Percentiles rank a stretch among this genome's conserved stretches.
phyloP scores from a whole-genome alignment of 2,329 filamentous ascomycete species.

The Rosellinia necatrix region DNA sequence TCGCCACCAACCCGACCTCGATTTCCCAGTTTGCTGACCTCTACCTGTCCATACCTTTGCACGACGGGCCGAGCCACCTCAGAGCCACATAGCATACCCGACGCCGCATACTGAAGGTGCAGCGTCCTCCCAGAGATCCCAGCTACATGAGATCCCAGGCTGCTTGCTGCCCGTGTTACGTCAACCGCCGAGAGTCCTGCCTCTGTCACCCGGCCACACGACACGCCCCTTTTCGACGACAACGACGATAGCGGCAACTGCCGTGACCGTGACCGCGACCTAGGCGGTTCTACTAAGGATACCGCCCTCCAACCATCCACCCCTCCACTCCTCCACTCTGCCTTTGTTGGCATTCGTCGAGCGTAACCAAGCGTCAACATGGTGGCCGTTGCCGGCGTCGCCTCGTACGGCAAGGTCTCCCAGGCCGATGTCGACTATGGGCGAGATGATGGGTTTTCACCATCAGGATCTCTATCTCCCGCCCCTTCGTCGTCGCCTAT shows the following conservation, averaged over 20 bases:
- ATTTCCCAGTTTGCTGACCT: neutral
- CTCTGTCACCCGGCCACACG: slow-evolving; percentile 8
- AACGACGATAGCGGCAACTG: neutral
- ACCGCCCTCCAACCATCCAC: neutral
- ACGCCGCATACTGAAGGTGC: slow-evolving; percentile 19
- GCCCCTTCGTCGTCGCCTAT: slow-evolving; percentile 40
- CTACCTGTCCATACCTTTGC: neutral
- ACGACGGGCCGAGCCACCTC: neutral
- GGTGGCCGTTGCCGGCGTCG: slow-evolving; percentile 30
- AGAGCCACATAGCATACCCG: slow-evolving; percentile 12
- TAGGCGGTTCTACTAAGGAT: neutral
- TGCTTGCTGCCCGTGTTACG: slow-evolving; percentile 21
- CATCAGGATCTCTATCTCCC: slow-evolving; percentile 36
- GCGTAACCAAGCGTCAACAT: slow-evolving; percentile 25
- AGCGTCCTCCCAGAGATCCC: slow-evolving; percentile 9
- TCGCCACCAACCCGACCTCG: neutral
- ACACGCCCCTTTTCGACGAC: slow-evolving; percentile 17
- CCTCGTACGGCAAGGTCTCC: slow-evolving; percentile 33
- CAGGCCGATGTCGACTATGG: slow-evolving; percentile 37
- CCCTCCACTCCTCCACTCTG: neutral
- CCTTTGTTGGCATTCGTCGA: neutral
- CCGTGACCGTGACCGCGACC: neutral
- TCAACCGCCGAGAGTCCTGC: slow-evolving; percentile 18
- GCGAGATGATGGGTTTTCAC: slow-evolving; percentile 32
- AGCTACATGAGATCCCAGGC: no score